Conservation (phyloP, 1,139 yeast species). For the Yamadazyma triangularis region DNA sequence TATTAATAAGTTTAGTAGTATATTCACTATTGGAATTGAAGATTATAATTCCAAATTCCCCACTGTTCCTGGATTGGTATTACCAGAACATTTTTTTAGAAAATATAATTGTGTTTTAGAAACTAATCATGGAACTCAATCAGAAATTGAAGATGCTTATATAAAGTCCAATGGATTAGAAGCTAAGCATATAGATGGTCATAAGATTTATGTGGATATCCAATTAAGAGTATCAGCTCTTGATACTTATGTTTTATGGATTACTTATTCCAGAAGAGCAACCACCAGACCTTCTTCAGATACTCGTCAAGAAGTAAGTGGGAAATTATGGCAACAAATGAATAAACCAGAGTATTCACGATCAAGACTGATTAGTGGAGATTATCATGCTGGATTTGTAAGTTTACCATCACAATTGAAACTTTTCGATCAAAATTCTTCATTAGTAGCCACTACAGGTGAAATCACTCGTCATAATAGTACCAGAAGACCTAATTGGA, state of each 20-base stretch:
- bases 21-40: constrained; percentile 46
- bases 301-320: not conserved
- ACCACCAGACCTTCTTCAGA: not conserved
- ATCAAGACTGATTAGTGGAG: constrained; percentile 13
- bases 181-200: constrained; percentile 71
- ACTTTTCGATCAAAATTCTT: constrained; percentile 35
- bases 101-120: constrained; percentile 39
- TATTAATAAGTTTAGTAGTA: constrained; percentile 60
- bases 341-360: constrained; percentile 6
- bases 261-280: constrained; percentile 65
- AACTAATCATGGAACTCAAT: constrained; percentile 9
- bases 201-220: constrained; percentile 60
- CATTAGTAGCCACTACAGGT: constrained; percentile 11
- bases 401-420: constrained; percentile 56
- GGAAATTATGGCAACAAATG: not conserved
- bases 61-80: constrained; percentile 52
- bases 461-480: constrained; percentile 34
- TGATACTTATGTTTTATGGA: constrained; percentile 69
- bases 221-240: constrained; percentile 69
- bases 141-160: constrained; percentile 39
- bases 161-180: constrained; percentile 61
- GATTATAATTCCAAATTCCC: constrained; percentile 33
- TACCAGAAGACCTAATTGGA: constrained; percentile 21
- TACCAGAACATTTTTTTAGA: constrained; percentile 88
- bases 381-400: constrained; percentile 6